Conservation (phyloP, 2,329 filamentous ascomycete genomes). For the Aspergillus aculeatinus region DNA sequence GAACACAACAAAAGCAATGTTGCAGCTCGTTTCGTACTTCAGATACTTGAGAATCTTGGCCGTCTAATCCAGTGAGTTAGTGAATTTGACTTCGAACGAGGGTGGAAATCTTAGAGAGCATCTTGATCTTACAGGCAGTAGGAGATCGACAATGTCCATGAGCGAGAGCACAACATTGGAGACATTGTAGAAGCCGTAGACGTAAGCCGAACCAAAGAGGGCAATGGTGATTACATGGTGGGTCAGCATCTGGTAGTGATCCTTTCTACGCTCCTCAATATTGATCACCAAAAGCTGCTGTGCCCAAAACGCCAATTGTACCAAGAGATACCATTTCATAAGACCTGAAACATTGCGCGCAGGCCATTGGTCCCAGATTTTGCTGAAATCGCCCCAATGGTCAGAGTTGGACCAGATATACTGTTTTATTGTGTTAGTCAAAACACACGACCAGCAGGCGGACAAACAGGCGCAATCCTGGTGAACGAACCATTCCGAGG, state of each 20-base stretch:
- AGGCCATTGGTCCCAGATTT: constrained; percentile 85
- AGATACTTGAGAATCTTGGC: constrained; percentile 95
- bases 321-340: constrained; percentile 86
- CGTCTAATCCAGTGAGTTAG: constrained; percentile 50
- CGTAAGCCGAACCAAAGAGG: constrained; percentile 79
- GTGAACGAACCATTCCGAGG: constrained; percentile 69
- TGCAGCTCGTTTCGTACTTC: constrained; percentile 72
- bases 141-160: constrained; percentile 90
- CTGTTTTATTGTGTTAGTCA: constrained; percentile 44
- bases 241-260: constrained; percentile 92
- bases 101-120: neutral
- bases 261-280: constrained; percentile 90
- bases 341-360: constrained; percentile 69
- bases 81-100: neutral
- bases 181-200: constrained; percentile 81
- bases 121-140: constrained; percentile 68
- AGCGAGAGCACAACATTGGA: constrained; percentile 85
- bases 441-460: constrained; percentile 9
- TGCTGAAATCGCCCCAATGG: constrained; percentile 73
- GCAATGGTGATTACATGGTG: constrained; percentile 88
- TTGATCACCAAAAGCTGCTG: constrained; percentile 94
- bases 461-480: constrained; percentile 1
- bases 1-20: constrained; percentile 80
- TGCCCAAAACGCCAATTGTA: constrained; percentile 88
- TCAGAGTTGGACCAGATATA: constrained; percentile 76